These are phyloP conservation scores for Catharanthus roseus DNA, from an alignment of 257 asterid genomes.

Conservation along the genomic window DNA sequence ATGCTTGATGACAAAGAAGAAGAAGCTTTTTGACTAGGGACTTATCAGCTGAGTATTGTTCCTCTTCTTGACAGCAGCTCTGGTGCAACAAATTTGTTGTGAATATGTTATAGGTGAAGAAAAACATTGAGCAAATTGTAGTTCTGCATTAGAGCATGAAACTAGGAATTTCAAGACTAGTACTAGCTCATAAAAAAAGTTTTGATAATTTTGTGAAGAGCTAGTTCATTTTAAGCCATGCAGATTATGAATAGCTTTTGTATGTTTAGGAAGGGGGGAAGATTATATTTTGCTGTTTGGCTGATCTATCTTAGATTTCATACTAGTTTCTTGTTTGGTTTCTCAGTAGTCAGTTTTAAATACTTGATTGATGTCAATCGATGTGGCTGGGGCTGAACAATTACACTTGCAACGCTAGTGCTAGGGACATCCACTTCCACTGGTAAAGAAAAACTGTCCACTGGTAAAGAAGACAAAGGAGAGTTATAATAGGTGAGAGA, in stretches of 20 bases:
- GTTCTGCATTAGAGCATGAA: neutral
- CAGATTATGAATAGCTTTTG: neutral
- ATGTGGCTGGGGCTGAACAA: too few relatives aligned
- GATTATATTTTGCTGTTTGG: too few relatives aligned
- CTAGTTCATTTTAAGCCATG: neutral
- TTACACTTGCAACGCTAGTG: too few relatives aligned
- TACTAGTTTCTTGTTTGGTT: too few relatives aligned
- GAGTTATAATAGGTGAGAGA: too few relatives aligned
- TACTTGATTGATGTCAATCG: too few relatives aligned
- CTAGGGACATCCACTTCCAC: too few relatives aligned
- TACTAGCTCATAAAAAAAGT: neutral
- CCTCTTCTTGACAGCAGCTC: neutral
- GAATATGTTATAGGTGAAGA: conserved; percentile 1
- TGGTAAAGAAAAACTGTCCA: too few relatives aligned
- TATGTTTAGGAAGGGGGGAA: neutral
- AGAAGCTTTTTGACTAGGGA: neutral
- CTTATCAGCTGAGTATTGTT: neutral
- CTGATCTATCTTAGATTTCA: too few relatives aligned
- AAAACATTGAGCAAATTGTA: neutral
- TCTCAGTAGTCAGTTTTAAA: too few relatives aligned
- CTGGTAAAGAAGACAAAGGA: too few relatives aligned
- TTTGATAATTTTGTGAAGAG: neutral
- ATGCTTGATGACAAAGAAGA: too few relatives aligned
- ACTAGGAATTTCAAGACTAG: neutral
- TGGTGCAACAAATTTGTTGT: neutral